These are phyloP conservation scores for Penicillium frequentans DNA, from an alignment of 2,329 filamentous ascomycete genomes.

Conservation along the genomic window DNA sequence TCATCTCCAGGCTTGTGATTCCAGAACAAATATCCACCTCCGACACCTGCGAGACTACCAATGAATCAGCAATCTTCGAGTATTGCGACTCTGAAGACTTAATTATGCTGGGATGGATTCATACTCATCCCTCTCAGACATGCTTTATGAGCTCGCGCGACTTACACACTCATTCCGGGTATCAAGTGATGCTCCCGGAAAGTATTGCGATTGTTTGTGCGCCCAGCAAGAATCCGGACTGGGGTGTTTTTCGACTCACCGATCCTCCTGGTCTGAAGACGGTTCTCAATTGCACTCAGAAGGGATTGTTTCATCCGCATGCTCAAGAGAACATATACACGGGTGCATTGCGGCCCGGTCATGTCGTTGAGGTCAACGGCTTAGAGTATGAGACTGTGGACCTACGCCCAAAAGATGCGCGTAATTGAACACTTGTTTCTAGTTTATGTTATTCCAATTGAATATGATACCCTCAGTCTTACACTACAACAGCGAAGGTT, in stretches of 20 bases:
- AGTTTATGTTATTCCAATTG: slow-evolving; percentile 7
- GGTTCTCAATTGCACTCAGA: slow-evolving; percentile 76
- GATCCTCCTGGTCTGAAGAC: slow-evolving; percentile 86
- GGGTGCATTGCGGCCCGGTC: slow-evolving; percentile 67
- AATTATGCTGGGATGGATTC: slow-evolving; percentile 92
- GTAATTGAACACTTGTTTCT: slow-evolving; percentile 5
- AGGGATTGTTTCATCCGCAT: slow-evolving; percentile 82
- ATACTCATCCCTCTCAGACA: slow-evolving; percentile 93
- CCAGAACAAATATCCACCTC: slow-evolving; percentile 86
- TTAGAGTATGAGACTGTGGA: slow-evolving; percentile 69
- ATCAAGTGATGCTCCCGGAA: slow-evolving; percentile 95
- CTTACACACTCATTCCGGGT: slow-evolving; percentile 88
- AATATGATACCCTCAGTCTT: slow-evolving; percentile 9
- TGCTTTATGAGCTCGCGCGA: slow-evolving; percentile 98
- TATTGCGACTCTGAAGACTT: slow-evolving; percentile 84
- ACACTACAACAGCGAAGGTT: neutral
- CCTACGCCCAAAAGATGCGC: slow-evolving; percentile 42
- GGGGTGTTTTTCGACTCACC: slow-evolving; percentile 89
- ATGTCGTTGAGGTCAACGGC: slow-evolving; percentile 68
- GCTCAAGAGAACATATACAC: slow-evolving; percentile 72
- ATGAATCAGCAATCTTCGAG: slow-evolving; percentile 81
- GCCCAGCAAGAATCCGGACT: slow-evolving; percentile 71
- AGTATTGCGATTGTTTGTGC: slow-evolving; percentile 97
- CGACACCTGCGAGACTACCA: slow-evolving; percentile 92
- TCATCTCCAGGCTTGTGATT: slow-evolving; percentile 84